phyloP scores from a whole-genome alignment of 2,329 filamentous ascomycete genomes.

The Trichoderma lentiforme region DNA sequence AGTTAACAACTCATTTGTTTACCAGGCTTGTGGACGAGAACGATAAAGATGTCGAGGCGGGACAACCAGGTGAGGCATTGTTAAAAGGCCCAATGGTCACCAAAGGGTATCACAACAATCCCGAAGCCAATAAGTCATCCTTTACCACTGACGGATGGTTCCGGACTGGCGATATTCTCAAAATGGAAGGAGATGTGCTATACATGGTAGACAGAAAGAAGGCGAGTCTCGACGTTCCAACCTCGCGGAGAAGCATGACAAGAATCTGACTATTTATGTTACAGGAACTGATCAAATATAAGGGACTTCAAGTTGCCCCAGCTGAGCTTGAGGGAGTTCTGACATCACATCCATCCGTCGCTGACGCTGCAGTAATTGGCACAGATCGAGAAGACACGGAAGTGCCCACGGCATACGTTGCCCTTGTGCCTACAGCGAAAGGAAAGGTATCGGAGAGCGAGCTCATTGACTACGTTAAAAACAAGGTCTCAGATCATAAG shows the following conservation, averaged over 20 bases:
- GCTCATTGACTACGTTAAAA: constrained; percentile 27
- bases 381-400: constrained; percentile 45
- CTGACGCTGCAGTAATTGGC: constrained; percentile 61
- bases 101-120: constrained; percentile 68
- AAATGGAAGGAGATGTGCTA: constrained; percentile 66
- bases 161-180: constrained; percentile 75
- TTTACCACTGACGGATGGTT: constrained; percentile 60
- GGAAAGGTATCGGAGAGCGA: constrained; percentile 27
- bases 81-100: constrained; percentile 70
- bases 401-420: constrained; percentile 46
- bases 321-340: constrained; percentile 57
- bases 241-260: not conserved
- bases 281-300: constrained; percentile 54
- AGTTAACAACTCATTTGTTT: not conserved
- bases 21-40: constrained; percentile 40
- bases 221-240: constrained; percentile 29
- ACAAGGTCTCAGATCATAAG: constrained; percentile 53
- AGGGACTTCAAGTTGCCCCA: constrained; percentile 65
- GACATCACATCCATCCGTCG: constrained; percentile 39
- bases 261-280: not conserved
- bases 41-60: constrained; percentile 37
- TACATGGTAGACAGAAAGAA: constrained; percentile 81
- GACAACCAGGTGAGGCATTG: constrained; percentile 58
- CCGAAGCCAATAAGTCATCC: constrained; percentile 59
- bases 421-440: constrained; percentile 24